These are phyloP conservation scores for Tardiomyces digboiensis DNA, from an alignment of 1,139 yeast genomes.

Conservation along the genomic window DNA sequence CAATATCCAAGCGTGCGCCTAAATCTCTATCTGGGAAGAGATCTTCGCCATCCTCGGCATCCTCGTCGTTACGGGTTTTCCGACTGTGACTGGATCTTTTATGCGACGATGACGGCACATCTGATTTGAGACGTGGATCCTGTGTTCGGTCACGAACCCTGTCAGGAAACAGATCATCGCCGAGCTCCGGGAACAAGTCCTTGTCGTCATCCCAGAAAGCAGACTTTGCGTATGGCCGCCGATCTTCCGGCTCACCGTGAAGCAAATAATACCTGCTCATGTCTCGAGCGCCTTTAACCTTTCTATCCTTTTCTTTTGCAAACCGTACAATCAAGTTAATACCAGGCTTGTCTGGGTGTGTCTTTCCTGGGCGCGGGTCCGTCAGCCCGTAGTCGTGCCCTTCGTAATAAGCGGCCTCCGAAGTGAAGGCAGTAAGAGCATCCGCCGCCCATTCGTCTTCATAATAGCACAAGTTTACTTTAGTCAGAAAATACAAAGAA, in stretches of 20 bases:
- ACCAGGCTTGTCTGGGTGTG: slow-evolving; percentile 35
- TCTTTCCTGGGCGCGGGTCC: slow-evolving; percentile 24
- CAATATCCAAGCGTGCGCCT: background rate
- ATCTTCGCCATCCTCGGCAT: background rate
- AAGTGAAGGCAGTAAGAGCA: slow-evolving; percentile 20
- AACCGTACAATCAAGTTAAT: slow-evolving; percentile 35
- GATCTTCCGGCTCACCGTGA: slow-evolving; percentile 59
- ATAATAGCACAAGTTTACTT: background rate
- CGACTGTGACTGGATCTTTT: background rate
- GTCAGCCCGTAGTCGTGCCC: slow-evolving; percentile 7
- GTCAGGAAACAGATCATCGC: background rate
- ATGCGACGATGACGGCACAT: background rate
- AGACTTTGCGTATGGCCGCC: slow-evolving; percentile 7
- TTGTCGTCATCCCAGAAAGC: background rate
- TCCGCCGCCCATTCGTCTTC: background rate
- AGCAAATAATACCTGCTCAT: slow-evolving; percentile 58
- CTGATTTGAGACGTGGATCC: background rate
- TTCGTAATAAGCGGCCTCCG: slow-evolving; percentile 18
- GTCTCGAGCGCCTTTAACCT: slow-evolving; percentile 48
- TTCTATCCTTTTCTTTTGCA: slow-evolving; percentile 45
- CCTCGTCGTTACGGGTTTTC: background rate
- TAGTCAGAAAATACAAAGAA: too few relatives aligned
- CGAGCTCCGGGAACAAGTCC: background rate
- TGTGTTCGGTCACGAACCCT: background rate
- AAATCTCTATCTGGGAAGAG: background rate